phyloP scores from a whole-genome alignment of 768 basidiomycete genomes.

The Epithele typhae region DNA sequence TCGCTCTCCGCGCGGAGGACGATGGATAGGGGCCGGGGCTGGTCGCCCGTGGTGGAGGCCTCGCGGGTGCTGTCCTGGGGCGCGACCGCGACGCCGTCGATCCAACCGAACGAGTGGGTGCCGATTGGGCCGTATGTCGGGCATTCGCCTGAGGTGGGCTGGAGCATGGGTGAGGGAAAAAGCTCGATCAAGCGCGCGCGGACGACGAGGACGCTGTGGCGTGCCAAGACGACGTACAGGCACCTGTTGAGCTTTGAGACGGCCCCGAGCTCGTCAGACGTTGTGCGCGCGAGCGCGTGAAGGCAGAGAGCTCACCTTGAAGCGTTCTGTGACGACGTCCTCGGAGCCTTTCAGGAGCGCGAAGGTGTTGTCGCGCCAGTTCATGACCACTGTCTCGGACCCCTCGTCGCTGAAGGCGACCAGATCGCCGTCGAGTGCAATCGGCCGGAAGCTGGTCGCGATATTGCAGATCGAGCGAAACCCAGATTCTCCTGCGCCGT shows the following conservation, averaged over 20 bases:
- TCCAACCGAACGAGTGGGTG: constrained; percentile 60
- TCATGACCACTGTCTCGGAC: constrained; percentile 46
- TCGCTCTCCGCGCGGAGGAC: constrained; percentile 56
- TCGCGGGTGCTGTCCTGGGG: constrained; percentile 10
- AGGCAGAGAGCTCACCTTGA: constrained; percentile 21
- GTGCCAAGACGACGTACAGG: constrained; percentile 46
- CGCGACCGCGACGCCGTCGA: constrained; percentile 49
- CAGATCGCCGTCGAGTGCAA: constrained; percentile 46
- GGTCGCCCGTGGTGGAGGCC: background rate
- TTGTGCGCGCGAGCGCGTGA: background rate
- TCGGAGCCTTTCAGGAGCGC: constrained; percentile 41
- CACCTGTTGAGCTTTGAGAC: constrained; percentile 42
- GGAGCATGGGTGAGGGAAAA: constrained; percentile 45
- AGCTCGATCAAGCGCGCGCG: constrained; percentile 55
- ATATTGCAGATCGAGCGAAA: constrained; percentile 16
- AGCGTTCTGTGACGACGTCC: constrained; percentile 27
- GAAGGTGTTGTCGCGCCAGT: constrained; percentile 47
- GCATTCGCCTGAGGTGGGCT: constrained; percentile 4
- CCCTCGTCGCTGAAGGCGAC: constrained; percentile 52
- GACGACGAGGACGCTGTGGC: constrained; percentile 48
- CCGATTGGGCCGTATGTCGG: constrained; percentile 34
- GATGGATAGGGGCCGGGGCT: constrained; percentile 35
- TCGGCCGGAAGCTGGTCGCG: constrained; percentile 39
- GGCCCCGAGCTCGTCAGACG: background rate
- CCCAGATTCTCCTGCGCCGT: background rate